phyloP scores from a whole-genome alignment of 1,284 basidiomycete species.

The Pseudozyma sp. region DNA sequence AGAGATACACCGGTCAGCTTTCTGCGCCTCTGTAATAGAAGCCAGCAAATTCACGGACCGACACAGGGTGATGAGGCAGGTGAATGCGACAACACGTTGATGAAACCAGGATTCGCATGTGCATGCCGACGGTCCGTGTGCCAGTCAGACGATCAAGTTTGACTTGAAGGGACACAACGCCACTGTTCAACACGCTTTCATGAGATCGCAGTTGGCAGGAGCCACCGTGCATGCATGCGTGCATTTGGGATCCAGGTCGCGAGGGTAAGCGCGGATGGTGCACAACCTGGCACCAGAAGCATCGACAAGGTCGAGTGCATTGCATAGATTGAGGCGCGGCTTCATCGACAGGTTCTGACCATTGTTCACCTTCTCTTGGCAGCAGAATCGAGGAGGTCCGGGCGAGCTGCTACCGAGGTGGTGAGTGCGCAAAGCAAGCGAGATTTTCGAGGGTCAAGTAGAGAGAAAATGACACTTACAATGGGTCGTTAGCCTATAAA shows the following conservation, averaged over 20 bases:
- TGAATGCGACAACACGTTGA: conserved; percentile 6
- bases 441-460: neutral
- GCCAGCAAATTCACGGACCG: neutral
- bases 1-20: conserved; percentile 14
- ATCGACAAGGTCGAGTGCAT: neutral
- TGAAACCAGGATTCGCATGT: conserved; percentile 1
- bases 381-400: conserved; percentile 12
- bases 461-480: conserved; percentile 21
- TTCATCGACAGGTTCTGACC: conserved; percentile 2
- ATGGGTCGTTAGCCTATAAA: conserved; percentile 45
- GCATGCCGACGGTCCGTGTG: conserved; percentile 26
- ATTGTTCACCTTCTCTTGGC: conserved; percentile 7
- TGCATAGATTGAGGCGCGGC: neutral
- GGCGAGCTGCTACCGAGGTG: conserved; percentile 3
- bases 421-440: neutral
- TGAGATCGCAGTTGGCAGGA: neutral
- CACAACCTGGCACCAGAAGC: neutral
- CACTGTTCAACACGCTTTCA: conserved; percentile 6
- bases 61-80: conserved; percentile 15
- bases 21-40: neutral
- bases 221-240: conserved; percentile 16
- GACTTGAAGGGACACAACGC: neutral
- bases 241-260: neutral
- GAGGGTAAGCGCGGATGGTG: neutral
- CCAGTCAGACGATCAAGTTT: neutral